A percentile compares a stretch with the other conserved stretches of the same genome.
These are phyloP conservation scores for Aspergillus hancockii DNA, from an alignment of 495 filamentous ascomycete genomes.

Conservation along the genomic window DNA sequence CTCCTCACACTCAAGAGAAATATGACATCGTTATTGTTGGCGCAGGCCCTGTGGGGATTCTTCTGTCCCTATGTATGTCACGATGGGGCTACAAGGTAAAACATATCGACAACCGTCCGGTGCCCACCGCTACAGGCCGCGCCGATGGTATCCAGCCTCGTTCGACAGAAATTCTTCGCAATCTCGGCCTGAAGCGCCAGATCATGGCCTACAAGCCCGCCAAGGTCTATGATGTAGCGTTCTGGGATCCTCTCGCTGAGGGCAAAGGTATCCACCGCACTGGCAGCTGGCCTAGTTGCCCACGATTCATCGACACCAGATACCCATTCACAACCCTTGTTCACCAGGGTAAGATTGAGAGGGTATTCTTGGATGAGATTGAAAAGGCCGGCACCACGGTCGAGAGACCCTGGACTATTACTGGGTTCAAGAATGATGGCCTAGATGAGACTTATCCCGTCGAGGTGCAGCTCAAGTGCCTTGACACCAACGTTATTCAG, in stretches of 20 bases:
- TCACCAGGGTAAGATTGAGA: conserved; percentile 67
- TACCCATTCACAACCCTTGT: conserved; percentile 67
- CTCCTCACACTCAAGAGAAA: conserved; percentile 38
- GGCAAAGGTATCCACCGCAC: conserved; percentile 59
- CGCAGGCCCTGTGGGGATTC: conserved; percentile 84
- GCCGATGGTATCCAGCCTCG: conserved; percentile 78
- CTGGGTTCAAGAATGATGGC: conserved; percentile 60
- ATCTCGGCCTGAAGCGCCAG: conserved; percentile 63
- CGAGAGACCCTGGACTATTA: conserved; percentile 65
- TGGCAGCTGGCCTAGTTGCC: conserved; percentile 64
- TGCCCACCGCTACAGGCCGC: conserved; percentile 65
- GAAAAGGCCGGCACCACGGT: conserved; percentile 58
- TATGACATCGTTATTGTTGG: conserved; percentile 84
- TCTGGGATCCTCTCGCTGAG: conserved; percentile 58
- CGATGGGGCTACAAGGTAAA: conserved; percentile 70
- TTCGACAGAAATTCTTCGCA: conserved; percentile 67
- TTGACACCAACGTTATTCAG: conserved; percentile 69
- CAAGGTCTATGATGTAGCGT: conserved; percentile 67
- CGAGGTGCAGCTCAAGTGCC: conserved; percentile 69
- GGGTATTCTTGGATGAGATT: conserved; percentile 63
- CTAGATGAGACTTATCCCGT: conserved; percentile 58
- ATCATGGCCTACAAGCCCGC: conserved; percentile 66
- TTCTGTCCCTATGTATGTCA: conserved; percentile 79
- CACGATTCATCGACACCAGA: conserved; percentile 64
- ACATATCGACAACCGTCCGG: conserved; percentile 65